Evolutionary conservation across 2,329 filamentous ascomycete species (phyloP).

Genomic region (Trichoderma sp.): DNA sequence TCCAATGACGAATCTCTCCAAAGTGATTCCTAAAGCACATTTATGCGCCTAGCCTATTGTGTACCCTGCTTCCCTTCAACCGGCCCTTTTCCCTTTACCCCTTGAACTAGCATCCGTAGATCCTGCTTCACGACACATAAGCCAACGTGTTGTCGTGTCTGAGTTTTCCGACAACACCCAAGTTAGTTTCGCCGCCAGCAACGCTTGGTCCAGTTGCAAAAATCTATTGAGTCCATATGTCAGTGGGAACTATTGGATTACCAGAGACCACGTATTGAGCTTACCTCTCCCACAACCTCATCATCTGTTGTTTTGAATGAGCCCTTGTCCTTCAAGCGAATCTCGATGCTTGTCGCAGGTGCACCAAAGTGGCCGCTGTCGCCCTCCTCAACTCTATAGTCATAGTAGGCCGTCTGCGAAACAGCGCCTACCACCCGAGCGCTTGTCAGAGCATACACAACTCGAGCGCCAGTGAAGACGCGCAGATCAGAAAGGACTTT

Average conservation of each 20-base stretch:
- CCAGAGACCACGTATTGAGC: conserved; percentile 25
- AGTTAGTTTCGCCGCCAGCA: conserved; percentile 60
- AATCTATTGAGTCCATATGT: conserved; percentile 49
- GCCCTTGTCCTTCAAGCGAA: conserved; percentile 66
- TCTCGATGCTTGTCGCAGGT: conserved; percentile 75
- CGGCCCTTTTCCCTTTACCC: background rate
- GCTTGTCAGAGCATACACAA: conserved; percentile 82
- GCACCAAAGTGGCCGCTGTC: conserved; percentile 69
- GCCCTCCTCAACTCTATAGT: conserved; percentile 65
- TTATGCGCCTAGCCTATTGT: background rate
- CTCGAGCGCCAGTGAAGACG: conserved; percentile 73
- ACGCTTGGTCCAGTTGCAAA: conserved; percentile 72
- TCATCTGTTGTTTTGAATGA: conserved; percentile 63
- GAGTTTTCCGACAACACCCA: conserved; percentile 65
- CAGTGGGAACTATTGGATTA: background rate
- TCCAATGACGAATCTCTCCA: background rate
- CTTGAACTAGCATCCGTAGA: background rate
- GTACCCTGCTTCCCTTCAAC: background rate
- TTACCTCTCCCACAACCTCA: conserved; percentile 61
- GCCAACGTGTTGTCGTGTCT: conserved; percentile 72
- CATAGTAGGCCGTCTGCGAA: conserved; percentile 82
- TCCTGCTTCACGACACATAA: conserved; percentile 33
- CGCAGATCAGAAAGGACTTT: conserved; percentile 75
- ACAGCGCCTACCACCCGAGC: conserved; percentile 83
- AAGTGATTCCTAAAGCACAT: background rate